Evolutionary conservation across 116 monocot species (phyloP).

Genomic region (Trichopus zeylanicus): DNA sequence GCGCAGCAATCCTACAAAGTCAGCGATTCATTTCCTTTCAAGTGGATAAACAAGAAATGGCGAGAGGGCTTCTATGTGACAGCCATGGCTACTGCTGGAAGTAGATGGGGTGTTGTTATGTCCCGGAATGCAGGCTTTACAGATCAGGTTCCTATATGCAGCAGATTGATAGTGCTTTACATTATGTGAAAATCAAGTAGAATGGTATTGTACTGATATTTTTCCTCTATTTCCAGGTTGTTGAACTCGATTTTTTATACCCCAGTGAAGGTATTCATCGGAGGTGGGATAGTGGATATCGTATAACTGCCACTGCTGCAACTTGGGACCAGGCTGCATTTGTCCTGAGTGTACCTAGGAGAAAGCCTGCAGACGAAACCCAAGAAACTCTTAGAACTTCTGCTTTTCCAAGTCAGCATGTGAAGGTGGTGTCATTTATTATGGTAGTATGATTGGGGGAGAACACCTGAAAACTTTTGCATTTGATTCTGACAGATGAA

Average conservation of each 20-base stretch:
- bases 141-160: conserved; percentile 55
- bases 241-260: conserved; percentile 92
- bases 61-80: conserved; percentile 92
- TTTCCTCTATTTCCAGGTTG: conserved; percentile 44
- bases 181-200: not conserved
- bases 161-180: not conserved
- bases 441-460: not conserved
- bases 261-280: conserved; percentile 92
- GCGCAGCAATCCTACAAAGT: conserved; percentile 96
- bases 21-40: conserved; percentile 94
- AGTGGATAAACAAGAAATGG: conserved; percentile 99
- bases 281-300: conserved; percentile 91
- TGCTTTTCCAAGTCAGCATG: conserved; percentile 86
- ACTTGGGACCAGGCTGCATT: conserved; percentile 93
- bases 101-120: conserved; percentile 87
- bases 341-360: conserved; percentile 80
- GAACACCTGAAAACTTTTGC: too few relatives aligned
- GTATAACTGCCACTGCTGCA: conserved; percentile 90
- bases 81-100: conserved; percentile 93
- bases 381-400: conserved; percentile 95
- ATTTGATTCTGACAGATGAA: not conserved
- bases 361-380: conserved; percentile 77
- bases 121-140: conserved; percentile 74
- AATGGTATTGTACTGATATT: not conserved
- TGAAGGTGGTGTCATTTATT: conserved; percentile 51